Evolutionary conservation across 768 basidiomycete species (phyloP).

Genomic region (Omphalotus guepiniiformis): DNA sequence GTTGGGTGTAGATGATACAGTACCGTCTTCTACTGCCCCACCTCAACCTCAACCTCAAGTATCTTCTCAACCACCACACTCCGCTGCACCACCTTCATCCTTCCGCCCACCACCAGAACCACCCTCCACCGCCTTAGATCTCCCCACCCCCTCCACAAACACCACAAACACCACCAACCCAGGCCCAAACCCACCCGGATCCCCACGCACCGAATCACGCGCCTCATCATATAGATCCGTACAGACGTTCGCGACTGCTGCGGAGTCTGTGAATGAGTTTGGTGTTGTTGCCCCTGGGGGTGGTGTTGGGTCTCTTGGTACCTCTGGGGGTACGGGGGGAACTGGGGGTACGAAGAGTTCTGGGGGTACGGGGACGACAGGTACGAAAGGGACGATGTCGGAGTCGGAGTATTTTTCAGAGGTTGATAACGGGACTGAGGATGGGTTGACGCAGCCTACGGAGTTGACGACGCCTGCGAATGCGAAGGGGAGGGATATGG

Average conservation of each 20-base stretch:
- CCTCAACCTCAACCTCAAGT: too few relatives aligned
- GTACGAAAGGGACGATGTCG: background rate
- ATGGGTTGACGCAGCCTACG: background rate
- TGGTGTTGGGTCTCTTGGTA: background rate
- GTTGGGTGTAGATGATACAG: background rate
- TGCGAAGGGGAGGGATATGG: too few relatives aligned
- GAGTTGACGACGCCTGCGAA: conserved; percentile 1
- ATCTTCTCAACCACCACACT: too few relatives aligned
- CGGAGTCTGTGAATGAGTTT: conserved; percentile 1
- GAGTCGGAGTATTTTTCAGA: conserved; percentile 8
- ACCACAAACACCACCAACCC: background rate
- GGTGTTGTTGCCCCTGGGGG: background rate
- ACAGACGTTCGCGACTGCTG: conserved; percentile 3
- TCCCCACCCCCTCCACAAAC: background rate
- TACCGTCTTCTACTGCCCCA: background rate
- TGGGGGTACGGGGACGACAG: background rate
- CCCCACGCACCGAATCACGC: conserved; percentile 7
- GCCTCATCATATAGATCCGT: conserved; percentile 6
- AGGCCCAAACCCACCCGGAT: background rate
- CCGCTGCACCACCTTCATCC: background rate
- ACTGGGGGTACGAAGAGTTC: background rate
- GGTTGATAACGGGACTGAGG: conserved; percentile 5
- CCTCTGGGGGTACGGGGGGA: too few relatives aligned
- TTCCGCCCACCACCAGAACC: background rate
- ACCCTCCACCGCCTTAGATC: background rate